Percentiles rank a stretch among this genome's conserved stretches.
Evolutionary conservation across 768 basidiomycete species (phyloP).

Genomic region (Mrakia frigida): DNA sequence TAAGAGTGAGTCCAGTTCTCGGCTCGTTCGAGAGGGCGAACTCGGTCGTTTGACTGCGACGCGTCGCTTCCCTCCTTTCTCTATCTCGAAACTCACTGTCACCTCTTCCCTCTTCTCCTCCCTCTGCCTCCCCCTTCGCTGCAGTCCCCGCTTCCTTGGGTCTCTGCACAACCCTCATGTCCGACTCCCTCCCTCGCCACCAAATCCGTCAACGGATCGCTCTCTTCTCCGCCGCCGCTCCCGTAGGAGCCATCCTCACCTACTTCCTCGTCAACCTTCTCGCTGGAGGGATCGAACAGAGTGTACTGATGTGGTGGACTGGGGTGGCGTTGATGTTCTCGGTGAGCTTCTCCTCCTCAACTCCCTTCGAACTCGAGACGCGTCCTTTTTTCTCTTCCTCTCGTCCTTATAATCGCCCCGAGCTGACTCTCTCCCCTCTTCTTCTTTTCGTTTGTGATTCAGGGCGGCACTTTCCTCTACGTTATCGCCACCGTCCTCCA

Average conservation of each 20-base stretch:
- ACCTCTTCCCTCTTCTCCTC: background rate
- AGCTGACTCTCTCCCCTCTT: background rate
- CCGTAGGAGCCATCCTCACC: constrained; percentile 70
- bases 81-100: background rate
- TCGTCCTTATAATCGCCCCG: background rate
- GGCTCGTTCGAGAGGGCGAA: background rate
- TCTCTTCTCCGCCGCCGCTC: constrained; percentile 78
- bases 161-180: constrained; percentile 75
- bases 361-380: background rate
- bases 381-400: constrained; percentile 22
- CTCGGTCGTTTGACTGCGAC: background rate
- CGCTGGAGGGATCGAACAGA: constrained; percentile 34
- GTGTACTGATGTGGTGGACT: constrained; percentile 53
- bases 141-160: constrained; percentile 90
- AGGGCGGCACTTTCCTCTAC: constrained; percentile 93
- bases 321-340: constrained; percentile 54
- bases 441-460: constrained; percentile 11
- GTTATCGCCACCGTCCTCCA: constrained; percentile 70
- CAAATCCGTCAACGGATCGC: constrained; percentile 70
- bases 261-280: constrained; percentile 57
- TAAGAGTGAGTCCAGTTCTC: constrained; percentile 58
- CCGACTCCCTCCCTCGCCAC: constrained; percentile 60
- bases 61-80: background rate
- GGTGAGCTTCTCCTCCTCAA: constrained; percentile 51
- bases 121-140: constrained; percentile 1